phyloP scores from a whole-genome alignment of 148 eudicot species.

The Mesembryanthemum crystallinum region DNA sequence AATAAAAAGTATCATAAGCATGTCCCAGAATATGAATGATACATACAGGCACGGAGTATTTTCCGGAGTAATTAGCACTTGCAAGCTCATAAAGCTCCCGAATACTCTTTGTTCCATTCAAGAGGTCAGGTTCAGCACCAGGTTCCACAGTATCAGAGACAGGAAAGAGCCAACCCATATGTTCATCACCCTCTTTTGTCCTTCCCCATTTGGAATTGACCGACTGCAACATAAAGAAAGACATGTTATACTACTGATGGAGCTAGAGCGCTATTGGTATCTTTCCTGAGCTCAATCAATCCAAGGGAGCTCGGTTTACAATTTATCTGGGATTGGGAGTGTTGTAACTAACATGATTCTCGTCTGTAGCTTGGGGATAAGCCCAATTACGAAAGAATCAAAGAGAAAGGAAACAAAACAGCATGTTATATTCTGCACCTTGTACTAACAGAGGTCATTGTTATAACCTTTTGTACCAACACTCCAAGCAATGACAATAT shows the following conservation, averaged over 20 bases:
- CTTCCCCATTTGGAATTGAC: constrained; percentile 69
- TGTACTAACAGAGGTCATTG: not conserved
- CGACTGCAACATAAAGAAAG: constrained; percentile 43
- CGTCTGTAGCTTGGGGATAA: no score
- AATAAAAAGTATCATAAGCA: not conserved
- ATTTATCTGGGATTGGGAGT: no score
- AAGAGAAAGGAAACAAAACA: not conserved
- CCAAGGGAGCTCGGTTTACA: not conserved
- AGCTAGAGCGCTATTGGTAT: not conserved
- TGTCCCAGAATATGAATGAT: not conserved
- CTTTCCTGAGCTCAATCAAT: no score
- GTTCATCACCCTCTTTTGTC: constrained; percentile 76
- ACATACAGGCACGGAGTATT: constrained; percentile 86
- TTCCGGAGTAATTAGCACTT: constrained; percentile 68
- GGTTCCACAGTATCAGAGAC: constrained; percentile 61
- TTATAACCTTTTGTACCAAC: not conserved
- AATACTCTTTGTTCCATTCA: constrained; percentile 69
- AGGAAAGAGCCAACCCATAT: constrained; percentile 94
- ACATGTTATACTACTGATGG: not conserved
- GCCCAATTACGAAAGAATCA: no score
- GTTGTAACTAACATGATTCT: no score
- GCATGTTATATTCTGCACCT: not conserved
- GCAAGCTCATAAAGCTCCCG: constrained; percentile 86
- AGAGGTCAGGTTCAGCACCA: constrained; percentile 62
- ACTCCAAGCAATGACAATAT: not conserved